Conservation (phyloP, 257 asterid species). For the Ballota nigra region DNA sequence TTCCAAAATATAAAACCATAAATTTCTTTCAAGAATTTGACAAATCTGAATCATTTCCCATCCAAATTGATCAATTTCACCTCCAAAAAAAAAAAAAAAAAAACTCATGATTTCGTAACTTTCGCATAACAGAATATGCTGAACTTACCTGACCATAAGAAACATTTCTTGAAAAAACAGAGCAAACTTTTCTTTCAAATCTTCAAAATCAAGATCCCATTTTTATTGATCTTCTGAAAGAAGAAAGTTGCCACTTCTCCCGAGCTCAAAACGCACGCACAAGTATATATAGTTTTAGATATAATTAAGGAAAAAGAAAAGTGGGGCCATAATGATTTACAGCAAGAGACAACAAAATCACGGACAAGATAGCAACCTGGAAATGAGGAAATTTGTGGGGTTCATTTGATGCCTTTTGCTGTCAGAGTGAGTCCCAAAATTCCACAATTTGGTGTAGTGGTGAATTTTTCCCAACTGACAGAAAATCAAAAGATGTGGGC, state of each 20-base stretch:
- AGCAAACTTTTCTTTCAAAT: neutral
- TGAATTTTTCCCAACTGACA: neutral
- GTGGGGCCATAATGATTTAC: slow-evolving; percentile 19
- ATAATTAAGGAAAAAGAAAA: neutral
- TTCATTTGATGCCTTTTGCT: slow-evolving; percentile 15
- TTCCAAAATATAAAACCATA: too few species aligned
- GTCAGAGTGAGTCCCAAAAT: slow-evolving; percentile 25
- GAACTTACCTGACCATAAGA: neutral
- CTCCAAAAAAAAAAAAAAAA: too few species aligned
- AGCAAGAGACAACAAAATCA: slow-evolving; percentile 22
- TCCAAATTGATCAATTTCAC: neutral
- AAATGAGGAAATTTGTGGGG: slow-evolving; percentile 31
- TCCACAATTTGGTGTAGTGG: slow-evolving; percentile 26
- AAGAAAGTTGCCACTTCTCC: neutral
- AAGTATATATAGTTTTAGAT: neutral
- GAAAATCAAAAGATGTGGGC: slow-evolving; percentile 7
- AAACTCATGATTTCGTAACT: neutral
- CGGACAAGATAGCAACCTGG: slow-evolving; percentile 14
- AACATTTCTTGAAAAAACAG: neutral
- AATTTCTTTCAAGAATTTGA: neutral
- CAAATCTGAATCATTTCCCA: neutral
- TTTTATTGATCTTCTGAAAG: neutral
- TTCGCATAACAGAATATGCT: neutral
- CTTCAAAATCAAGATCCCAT: neutral
- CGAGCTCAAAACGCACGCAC: neutral